Evolutionary conservation across 371 early-diverging fungal species (phyloP).

Genomic region (Homolaphlyctis polyrhiza): DNA sequence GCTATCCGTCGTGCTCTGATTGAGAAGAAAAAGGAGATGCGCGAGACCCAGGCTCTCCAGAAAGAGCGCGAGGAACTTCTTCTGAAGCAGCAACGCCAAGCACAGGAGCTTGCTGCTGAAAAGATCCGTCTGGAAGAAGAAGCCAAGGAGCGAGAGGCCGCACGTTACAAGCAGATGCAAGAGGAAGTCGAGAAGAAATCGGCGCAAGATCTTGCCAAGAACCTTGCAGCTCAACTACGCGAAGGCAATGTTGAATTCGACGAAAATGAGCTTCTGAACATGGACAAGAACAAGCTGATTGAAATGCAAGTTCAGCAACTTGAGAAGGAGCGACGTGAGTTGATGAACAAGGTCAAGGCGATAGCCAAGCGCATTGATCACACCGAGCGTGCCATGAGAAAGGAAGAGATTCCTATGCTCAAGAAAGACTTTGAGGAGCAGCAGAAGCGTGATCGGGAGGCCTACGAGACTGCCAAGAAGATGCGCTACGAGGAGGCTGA

Average conservation of each 20-base stretch:
- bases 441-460: constrained; percentile 73
- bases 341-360: constrained; percentile 35
- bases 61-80: constrained; percentile 71
- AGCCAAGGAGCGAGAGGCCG: constrained; percentile 74
- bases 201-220: constrained; percentile 68
- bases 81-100: constrained; percentile 35
- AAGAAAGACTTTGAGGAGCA: constrained; percentile 88
- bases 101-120: constrained; percentile 82
- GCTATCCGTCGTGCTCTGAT: constrained; percentile 77
- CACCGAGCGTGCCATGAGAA: constrained; percentile 94
- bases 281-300: constrained; percentile 76
- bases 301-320: constrained; percentile 86
- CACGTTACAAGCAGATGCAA: constrained; percentile 69
- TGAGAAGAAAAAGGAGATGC: constrained; percentile 88
- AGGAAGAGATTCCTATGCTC: constrained; percentile 88
- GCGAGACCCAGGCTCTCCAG: constrained; percentile 55
- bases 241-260: constrained; percentile 56
- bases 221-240: constrained; percentile 73
- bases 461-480: constrained; percentile 70
- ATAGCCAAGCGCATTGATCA: constrained; percentile 83
- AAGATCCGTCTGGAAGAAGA: constrained; percentile 81
- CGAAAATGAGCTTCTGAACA: constrained; percentile 76
- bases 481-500: constrained; percentile 60
- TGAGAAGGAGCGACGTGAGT: constrained; percentile 83
- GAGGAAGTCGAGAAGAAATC: constrained; percentile 80